A percentile compares a stretch with the other conserved stretches of the same genome.
Conservation (phyloP, 164 flowering plant genomes). For the Piper longum region DNA sequence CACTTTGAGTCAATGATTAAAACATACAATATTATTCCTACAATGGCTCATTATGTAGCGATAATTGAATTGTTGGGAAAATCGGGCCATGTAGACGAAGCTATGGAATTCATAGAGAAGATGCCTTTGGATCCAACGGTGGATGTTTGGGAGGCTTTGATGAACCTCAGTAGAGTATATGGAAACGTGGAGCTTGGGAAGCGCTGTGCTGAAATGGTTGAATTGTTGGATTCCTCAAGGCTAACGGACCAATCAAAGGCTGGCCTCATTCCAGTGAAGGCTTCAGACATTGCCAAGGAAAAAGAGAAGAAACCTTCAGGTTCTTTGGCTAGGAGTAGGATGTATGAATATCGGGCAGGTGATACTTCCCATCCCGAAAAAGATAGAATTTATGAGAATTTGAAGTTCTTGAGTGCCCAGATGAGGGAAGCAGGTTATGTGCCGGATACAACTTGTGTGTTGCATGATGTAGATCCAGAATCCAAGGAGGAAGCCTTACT, state of each 20-base stretch:
- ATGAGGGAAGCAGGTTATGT: constrained; percentile 42
- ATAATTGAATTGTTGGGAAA: constrained; percentile 29
- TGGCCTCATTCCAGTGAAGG: constrained; percentile 41
- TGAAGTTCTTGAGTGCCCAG: constrained; percentile 19
- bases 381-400: constrained; percentile 21
- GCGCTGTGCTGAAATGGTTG: constrained; percentile 45
- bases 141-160: constrained; percentile 49
- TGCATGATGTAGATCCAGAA: constrained; percentile 47
- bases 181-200: constrained; percentile 53
- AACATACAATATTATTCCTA: constrained; percentile 24
- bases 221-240: constrained; percentile 38
- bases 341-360: constrained; percentile 54
- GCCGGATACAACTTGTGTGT: constrained; percentile 37
- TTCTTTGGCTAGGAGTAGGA: constrained; percentile 15
- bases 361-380: constrained; percentile 41
- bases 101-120: constrained; percentile 21
- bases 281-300: constrained; percentile 31
- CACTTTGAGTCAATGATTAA: constrained; percentile 27
- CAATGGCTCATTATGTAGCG: constrained; percentile 25
- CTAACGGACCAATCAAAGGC: constrained; percentile 37
- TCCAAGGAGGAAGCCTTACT: constrained; percentile 39
- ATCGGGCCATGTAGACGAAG: constrained; percentile 19
- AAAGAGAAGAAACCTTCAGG: constrained; percentile 30
- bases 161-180: constrained; percentile 51
- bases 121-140: constrained; percentile 27